Evolutionary conservation across 306 rosid species (phyloP).

Genomic region (Inga oerstediana): DNA sequence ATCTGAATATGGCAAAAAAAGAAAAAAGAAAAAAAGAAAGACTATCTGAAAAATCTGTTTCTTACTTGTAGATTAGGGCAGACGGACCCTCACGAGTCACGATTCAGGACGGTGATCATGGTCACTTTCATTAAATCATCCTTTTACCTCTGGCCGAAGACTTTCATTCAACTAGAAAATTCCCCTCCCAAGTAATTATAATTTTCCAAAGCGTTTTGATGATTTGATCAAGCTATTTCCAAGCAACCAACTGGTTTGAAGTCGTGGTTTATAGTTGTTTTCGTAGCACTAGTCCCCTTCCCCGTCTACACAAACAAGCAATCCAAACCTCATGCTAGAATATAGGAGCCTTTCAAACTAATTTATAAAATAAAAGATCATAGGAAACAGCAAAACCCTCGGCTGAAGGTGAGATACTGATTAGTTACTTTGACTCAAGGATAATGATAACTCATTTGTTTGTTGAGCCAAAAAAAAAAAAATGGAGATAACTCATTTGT

Average conservation of each 20-base stretch:
- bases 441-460: neutral
- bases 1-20: too few relatives aligned
- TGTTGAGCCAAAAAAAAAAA: too few relatives aligned
- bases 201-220: neutral
- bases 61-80: neutral
- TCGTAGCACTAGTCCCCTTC: neutral
- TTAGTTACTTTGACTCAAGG: neutral
- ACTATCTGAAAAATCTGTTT: neutral
- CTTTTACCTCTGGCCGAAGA: neutral
- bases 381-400: neutral
- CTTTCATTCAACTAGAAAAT: neutral
- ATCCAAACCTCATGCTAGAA: neutral
- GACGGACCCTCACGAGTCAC: neutral
- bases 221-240: neutral
- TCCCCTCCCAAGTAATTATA: neutral
- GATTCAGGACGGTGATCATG: neutral
- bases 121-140: neutral
- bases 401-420: neutral
- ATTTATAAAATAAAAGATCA: neutral
- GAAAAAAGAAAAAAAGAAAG: too few relatives aligned
- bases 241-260: neutral
- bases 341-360: too few relatives aligned
- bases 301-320: too few relatives aligned
- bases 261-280: neutral
- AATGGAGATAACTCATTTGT: neutral